Conservation (phyloP, 805 yeast species). For the Myxozyma neglecta region DNA sequence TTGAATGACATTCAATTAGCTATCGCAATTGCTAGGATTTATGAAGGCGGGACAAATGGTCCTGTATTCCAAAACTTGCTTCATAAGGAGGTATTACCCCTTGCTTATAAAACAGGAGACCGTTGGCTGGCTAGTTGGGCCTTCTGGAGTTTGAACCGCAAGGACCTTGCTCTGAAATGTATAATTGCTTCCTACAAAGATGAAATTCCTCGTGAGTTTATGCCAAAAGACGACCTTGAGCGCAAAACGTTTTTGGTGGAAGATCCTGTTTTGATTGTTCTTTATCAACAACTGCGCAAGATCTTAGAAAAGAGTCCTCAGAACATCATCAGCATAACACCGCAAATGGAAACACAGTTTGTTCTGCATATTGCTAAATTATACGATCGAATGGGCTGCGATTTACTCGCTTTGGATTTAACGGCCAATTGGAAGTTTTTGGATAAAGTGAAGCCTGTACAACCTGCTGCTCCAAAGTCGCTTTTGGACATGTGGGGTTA, state of each 20-base stretch:
- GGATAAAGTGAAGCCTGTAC: background rate
- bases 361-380: constrained; percentile 63
- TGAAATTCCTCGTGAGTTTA: constrained; percentile 2
- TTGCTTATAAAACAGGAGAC: constrained; percentile 62
- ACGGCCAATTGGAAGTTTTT: constrained; percentile 67
- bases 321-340: constrained; percentile 50
- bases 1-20: constrained; percentile 72
- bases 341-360: constrained; percentile 56
- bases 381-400: constrained; percentile 89
- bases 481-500: constrained; percentile 25
- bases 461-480: constrained; percentile 11
- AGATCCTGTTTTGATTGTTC: constrained; percentile 75
- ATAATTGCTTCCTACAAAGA: constrained; percentile 17
- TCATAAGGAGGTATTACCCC: constrained; percentile 53
- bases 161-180: constrained; percentile 53
- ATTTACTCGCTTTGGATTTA: constrained; percentile 64
- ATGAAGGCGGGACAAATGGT: constrained; percentile 58
- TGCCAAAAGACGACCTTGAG: constrained; percentile 9
- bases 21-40: constrained; percentile 74
- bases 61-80: constrained; percentile 54
- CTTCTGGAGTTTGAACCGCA: constrained; percentile 61
- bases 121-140: constrained; percentile 83
- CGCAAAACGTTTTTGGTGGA: constrained; percentile 52
- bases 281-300: constrained; percentile 63
- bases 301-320: constrained; percentile 51